These are phyloP conservation scores for Chlamydomonas sphaeroides DNA, from an alignment of 139 green algal species.

Conservation along the genomic window DNA sequence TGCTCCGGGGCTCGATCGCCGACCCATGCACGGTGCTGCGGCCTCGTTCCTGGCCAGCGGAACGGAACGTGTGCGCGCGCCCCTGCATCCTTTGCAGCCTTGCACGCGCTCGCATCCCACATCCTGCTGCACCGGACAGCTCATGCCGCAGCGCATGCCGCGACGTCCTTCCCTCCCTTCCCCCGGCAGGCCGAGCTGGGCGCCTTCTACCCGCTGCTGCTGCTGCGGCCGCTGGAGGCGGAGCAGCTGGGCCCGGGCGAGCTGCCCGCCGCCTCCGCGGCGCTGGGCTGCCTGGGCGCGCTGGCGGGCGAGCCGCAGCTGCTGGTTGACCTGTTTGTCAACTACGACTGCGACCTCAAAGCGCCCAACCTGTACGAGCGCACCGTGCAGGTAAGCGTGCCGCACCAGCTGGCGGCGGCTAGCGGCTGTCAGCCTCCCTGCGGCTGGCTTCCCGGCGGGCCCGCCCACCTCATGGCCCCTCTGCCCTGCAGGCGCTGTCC, in stretches of 20 bases:
- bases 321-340: conserved; percentile 93
- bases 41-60: no score
- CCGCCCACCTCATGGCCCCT: no score
- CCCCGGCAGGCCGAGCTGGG: conserved; percentile 83
- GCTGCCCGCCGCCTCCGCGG: conserved; percentile 46
- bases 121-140: no score
- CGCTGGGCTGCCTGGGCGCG: conserved; percentile 56
- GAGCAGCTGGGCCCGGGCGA: conserved; percentile 34
- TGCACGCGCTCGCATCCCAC: no score
- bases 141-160: no score
- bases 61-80: no score
- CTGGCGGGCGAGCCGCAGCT: conserved; percentile 71
- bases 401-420: no score
- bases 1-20: no score
- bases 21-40: no score
- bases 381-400: conserved; percentile 45
- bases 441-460: background rate
- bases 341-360: conserved; percentile 94
- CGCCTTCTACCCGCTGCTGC: conserved; percentile 89
- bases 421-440: no score
- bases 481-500: conserved; percentile 45
- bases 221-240: conserved; percentile 85
- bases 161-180: no score
- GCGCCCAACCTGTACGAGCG: conserved; percentile 89
- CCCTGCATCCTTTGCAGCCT: no score